Conservation (phyloP, 2,329 filamentous ascomycete species). For the Trichophyton mentagrophytes region DNA sequence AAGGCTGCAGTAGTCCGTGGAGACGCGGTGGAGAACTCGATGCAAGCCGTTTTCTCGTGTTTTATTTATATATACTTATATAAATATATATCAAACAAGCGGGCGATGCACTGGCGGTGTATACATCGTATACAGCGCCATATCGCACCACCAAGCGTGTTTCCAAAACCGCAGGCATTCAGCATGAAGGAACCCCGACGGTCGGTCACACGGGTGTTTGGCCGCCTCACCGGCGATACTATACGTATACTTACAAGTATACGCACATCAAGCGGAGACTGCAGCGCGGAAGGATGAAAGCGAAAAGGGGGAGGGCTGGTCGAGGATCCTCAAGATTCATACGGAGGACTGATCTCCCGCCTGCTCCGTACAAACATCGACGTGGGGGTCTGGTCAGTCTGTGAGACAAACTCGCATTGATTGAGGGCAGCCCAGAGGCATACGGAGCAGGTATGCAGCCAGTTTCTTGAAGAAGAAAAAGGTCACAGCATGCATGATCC, state of each 20-base stretch:
- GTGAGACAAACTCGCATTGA: not conserved
- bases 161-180: not conserved
- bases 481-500: not conserved
- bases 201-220: not conserved
- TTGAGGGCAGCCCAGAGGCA: not conserved
- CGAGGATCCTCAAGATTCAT: not conserved
- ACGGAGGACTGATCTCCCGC: not conserved
- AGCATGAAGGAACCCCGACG: not conserved
- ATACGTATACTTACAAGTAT: not conserved
- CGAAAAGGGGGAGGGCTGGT: not conserved
- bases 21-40: not conserved
- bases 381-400: not conserved
- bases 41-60: conserved; percentile 3
- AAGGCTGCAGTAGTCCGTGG: conserved; percentile 1
- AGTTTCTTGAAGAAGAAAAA: not conserved
- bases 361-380: not conserved
- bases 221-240: not conserved
- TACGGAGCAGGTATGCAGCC: not conserved
- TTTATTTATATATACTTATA: not conserved
- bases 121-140: not conserved
- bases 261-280: not conserved
- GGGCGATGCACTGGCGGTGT: not conserved
- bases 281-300: not conserved
- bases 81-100: not conserved
- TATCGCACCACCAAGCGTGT: not conserved